Evolutionary conservation across 225 moss, liverwort and hornwort genomes (phyloP), one percentile per base, ranked within the genome.

Genomic region (Anthoceros angustus): DNA sequence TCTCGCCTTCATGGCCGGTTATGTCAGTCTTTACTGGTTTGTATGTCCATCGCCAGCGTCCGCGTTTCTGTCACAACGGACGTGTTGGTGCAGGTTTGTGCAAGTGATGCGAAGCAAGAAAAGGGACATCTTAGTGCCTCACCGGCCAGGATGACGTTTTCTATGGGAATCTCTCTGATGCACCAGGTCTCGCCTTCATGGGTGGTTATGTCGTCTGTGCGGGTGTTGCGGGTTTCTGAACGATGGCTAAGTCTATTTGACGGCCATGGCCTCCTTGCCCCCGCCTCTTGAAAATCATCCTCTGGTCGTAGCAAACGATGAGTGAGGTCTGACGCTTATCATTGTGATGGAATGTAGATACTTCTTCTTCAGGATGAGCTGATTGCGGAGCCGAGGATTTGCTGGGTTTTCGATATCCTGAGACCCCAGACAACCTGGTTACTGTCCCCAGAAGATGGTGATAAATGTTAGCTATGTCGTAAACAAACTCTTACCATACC

Each of bases 361-460:
- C 68, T 91, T 86, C 63, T 73, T 86, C 66, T 72, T 83, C 32
- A 88, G 75, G 61, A 91, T 80, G 45, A 95, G 95, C 68, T 78
- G 76, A 75, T 95, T 88, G 18, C 91, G 79, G 48, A 95, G 81
- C 95, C 95, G 91, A 11, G 76, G 83, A 66, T 95, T 88, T 42
- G 39, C 74, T 5, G 95, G 88, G 5, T 81, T 45, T 45, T 77
- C 62, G 79, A 78, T 42, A 95, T n/a, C n/a, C n/a, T 83, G 49
- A 95, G 78, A 18, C 95, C 95, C 95, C 95, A 95, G 62, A 91
- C 95, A 6, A 87, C 62, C 18, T n/a, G n/a, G n/a, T n/a, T n/a
- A 87, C 88, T 60, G 88, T 76, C 73, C 91, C 95, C 95, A 91
- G 91, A 55, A 91, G 91, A 5, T 85, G 66, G 69, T 91, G 91